These are phyloP conservation scores for Tagetes patula DNA, from an alignment of 129 eudicot genomes.

Conservation along the genomic window DNA sequence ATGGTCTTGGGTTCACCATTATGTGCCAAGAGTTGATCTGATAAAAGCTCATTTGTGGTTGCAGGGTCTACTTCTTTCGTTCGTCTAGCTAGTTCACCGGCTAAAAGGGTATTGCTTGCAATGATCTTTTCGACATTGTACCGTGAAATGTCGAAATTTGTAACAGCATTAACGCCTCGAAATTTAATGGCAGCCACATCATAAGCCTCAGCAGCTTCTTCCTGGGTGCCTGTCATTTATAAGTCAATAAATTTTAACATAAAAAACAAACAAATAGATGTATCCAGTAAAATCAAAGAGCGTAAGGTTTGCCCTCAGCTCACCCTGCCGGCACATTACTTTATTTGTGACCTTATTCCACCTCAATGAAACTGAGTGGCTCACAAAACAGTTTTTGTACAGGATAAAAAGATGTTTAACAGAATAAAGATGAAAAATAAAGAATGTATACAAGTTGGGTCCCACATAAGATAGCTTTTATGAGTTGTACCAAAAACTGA, in stretches of 20 bases:
- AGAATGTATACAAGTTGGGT: slow-evolving; percentile 23
- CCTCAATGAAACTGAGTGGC: no score
- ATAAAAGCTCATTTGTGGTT: slow-evolving; percentile 27
- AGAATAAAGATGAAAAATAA: not conserved
- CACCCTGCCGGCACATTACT: no score
- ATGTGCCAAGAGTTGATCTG: slow-evolving; percentile 19
- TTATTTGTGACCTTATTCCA: no score
- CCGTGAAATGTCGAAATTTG: slow-evolving; percentile 81
- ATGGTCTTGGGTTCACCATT: slow-evolving; percentile 28
- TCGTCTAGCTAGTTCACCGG: slow-evolving; percentile 74
- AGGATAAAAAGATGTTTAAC: not conserved
- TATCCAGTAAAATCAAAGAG: no score
- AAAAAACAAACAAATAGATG: no score
- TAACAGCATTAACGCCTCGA: slow-evolving; percentile 78
- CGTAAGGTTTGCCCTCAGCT: no score
- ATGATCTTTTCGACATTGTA: slow-evolving; percentile 77
- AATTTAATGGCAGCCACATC: slow-evolving; percentile 91
- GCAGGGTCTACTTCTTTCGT: slow-evolving; percentile 43
- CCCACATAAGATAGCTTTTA: slow-evolving; percentile 27
- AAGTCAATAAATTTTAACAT: not conserved
- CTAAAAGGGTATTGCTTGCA: slow-evolving; percentile 85
- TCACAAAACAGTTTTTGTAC: no score
- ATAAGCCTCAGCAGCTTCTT: slow-evolving; percentile 97
- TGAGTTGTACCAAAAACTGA: slow-evolving; percentile 38
- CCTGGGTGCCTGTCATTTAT: slow-evolving; percentile 71